Base-by-base conservation (phyloP, 2,329 filamentous ascomycete species). In the Diplodia sapinea region DNA sequence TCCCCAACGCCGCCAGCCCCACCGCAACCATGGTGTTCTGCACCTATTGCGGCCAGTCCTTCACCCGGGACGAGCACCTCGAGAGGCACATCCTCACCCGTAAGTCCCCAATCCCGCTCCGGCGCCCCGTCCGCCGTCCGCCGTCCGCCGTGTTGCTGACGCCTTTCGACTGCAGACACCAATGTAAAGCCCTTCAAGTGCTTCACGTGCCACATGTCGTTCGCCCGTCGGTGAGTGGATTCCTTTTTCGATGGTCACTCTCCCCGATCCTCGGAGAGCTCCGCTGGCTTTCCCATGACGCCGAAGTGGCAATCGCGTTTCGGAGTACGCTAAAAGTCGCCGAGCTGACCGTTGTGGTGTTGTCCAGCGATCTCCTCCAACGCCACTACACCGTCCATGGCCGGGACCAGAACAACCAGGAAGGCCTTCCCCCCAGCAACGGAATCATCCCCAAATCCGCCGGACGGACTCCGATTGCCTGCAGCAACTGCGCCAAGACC, bases 131-230 rank as follows among this genome's bases (percentile, higher is more conserved):
- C n/a, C n/a, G n/a, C 31, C 17, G 36, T 9, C 20, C 31, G 26
- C 26, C 52, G 38, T 57, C 23, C 40, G 5, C 17, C 51, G 13
- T 23, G 54, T 67, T 11, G 50, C 69, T 71, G 47, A 73, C 57
- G 26, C 68, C 64, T 63, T 68, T 51, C 68, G 57, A 36, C 56
- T 68, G 11, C 71, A 84, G 82, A 85, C 70, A 85, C 82, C 66
- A 84, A 84, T 72, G 82, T 85, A n/a, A 85, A 85, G 74, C 83
- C 83, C 2, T 85, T 83, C 79, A 84, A 84, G 76, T 85, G 83
- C 74, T 83, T 82, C 69, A 84, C 81, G 43, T 85, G 83, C 72
- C 82, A 85, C 69, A 85, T 85, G 83, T 84, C 82, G 68, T 85
- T 85, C 72, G 82, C 83, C 70, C 77, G 83, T 70, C 79, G 82